Base-by-base conservation (phyloP, 805 yeast species). In the Wickerhamomyces alni region DNA sequence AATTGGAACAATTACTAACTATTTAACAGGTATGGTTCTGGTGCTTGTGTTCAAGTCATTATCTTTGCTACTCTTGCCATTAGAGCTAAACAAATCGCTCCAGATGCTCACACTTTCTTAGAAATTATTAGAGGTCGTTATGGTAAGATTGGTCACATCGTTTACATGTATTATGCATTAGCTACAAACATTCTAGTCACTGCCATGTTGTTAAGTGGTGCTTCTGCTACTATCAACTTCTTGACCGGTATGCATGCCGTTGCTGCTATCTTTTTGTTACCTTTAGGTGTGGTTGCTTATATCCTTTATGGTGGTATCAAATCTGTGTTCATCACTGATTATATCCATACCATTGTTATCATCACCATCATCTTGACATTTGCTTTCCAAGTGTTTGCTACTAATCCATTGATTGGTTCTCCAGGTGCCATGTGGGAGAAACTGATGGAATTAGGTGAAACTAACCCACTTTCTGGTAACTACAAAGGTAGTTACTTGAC, bases 141-240 rank as follows among this genome's bases (percentile, higher is more conserved):
- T 55, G 97, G 97, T 16, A 65, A 71, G n/a, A 51, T 63, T 16
- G 82, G 89, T 6, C 97, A 89, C 57, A 62, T 62, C 19, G 77
- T 80, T 7, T 84, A 68, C 59, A 67, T 85, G 58, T 80, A 82
- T 59, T 88, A 85, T 66, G 96, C 93, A 1, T 64, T 87, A 39
- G 89, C 89, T 6, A 87, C 96, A 27, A 89, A 89, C 58, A 77
- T 89, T 44, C 69, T 89, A 45, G 97, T 89, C 42, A 87, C 95
- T 24, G 95, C 94, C 4, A 87, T 87, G 96, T 71, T 89, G 33
- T 67, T 89, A 38, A 82, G 95, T 5, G 96, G 96, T 44, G 96
- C 95, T 26, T 79, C 94, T 33, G 93, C 95, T 1, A 84, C 87
- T 7, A 80, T 88, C 40, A 70, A 64, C 46, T 83, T 82, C 51